Conservation (phyloP, 768 basidiomycete genomes). For the Mycena rebaudengoi region DNA sequence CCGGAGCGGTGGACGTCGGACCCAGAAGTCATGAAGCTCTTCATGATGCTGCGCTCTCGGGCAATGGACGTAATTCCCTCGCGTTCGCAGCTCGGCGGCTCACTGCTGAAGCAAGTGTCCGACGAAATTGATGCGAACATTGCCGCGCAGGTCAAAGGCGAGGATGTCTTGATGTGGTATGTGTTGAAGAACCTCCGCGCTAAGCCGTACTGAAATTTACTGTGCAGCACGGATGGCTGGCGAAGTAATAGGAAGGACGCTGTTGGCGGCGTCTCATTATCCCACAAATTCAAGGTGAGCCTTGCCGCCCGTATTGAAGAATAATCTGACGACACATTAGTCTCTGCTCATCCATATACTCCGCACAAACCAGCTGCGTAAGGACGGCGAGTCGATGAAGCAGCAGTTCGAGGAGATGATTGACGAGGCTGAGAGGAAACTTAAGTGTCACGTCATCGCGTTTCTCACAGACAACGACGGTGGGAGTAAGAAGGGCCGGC, state of each 20-base stretch:
- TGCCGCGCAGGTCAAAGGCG: constrained; percentile 1
- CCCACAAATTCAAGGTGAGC: constrained; percentile 16
- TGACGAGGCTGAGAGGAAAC: neutral
- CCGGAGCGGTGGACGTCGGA: constrained; percentile 15
- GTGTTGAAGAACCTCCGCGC: neutral
- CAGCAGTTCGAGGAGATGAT: constrained; percentile 7
- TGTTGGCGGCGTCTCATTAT: constrained; percentile 5
- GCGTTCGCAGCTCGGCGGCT: constrained; percentile 8
- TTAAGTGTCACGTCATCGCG: constrained; percentile 8
- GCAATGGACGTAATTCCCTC: constrained; percentile 16
- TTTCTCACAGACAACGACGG: constrained; percentile 26
- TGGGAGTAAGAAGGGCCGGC: constrained; percentile 19
- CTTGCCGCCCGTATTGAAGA: neutral
- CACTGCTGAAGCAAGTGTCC: constrained; percentile 8
- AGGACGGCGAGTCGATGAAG: constrained; percentile 18
- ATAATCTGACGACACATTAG: neutral
- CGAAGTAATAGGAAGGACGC: constrained; percentile 12
- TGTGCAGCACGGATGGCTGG: constrained; percentile 20
- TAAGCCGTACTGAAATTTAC: neutral
- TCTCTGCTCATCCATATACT: constrained; percentile 3
- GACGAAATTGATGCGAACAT: constrained; percentile 11
- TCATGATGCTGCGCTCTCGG: constrained; percentile 20
- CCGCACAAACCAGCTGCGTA: constrained; percentile 13
- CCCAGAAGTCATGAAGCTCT: constrained; percentile 21
- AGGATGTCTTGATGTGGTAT: constrained; percentile 18